A percentile compares a stretch with the other conserved stretches of the same genome.
Conservation (phyloP, 225 moss, liverwort and hornwort species). For the Pseudoscleropodium purum region DNA sequence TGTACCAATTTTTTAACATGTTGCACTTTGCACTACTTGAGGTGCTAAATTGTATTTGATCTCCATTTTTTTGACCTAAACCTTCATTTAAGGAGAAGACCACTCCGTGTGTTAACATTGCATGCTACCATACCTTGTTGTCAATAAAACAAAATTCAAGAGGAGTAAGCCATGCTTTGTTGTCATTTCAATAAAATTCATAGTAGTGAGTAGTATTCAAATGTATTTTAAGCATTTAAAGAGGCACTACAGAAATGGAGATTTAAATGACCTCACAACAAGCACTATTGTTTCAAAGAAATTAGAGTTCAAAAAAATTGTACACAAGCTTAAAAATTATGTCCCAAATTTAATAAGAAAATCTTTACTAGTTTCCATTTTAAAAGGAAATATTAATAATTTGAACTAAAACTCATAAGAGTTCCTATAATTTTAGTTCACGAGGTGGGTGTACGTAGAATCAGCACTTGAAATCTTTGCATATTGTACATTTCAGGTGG, state of each 20-base stretch:
- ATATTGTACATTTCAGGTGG: background rate
- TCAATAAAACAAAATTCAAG: background rate
- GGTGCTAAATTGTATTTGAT: background rate
- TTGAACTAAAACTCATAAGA: background rate
- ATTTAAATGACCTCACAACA: background rate
- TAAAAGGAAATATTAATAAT: background rate
- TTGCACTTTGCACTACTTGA: background rate
- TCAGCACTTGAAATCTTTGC: background rate
- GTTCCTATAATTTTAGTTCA: background rate
- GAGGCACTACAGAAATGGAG: no score
- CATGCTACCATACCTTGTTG: background rate
- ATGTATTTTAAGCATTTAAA: accelerated
- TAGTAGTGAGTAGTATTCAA: background rate
- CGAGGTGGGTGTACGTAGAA: background rate
- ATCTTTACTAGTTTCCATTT: background rate
- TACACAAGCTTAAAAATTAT: background rate
- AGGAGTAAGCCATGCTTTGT: background rate
- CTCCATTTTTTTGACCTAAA: background rate
- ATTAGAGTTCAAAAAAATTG: accelerated
- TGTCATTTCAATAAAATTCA: background rate
- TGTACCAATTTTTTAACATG: no score
- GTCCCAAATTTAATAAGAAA: background rate
- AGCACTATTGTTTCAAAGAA: background rate
- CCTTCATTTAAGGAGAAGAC: background rate
- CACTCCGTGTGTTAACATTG: accelerated